These are phyloP conservation scores for Haplographium delicatum DNA, from an alignment of 495 filamentous ascomycete genomes.

Conservation along the genomic window DNA sequence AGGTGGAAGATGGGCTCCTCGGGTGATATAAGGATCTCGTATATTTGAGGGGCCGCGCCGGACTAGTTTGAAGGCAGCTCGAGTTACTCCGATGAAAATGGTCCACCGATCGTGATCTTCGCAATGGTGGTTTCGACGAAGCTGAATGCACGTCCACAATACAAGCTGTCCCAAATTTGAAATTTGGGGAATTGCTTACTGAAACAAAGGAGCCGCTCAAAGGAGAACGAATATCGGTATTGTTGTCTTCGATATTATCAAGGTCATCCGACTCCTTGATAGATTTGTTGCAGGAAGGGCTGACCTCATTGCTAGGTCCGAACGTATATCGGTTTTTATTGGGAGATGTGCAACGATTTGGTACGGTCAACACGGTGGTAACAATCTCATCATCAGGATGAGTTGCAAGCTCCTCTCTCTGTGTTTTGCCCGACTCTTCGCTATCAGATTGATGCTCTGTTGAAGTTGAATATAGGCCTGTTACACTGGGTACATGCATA, in stretches of 20 bases:
- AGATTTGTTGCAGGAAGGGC: no score
- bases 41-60: background rate
- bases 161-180: conserved; percentile 22
- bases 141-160: conserved; percentile 17
- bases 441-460: no score
- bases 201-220: background rate
- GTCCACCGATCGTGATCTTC: conserved; percentile 17
- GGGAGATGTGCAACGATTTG: background rate
- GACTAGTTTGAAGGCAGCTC: background rate
- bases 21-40: no score
- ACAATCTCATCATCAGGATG: conserved; percentile 9
- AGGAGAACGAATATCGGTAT: no score
- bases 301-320: no score
- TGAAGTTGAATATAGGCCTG: no score
- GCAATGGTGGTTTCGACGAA: background rate
- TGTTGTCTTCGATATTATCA: no score
- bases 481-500: background rate
- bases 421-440: background rate
- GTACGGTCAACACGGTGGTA: conserved; percentile 4
- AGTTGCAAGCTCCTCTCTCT: background rate
- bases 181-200: conserved; percentile 14
- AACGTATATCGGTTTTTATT: conserved; percentile 6
- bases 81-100: conserved; percentile 8
- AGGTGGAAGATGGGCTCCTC: background rate
- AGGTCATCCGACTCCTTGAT: no score